phyloP scores from a whole-genome alignment of 2,329 filamentous ascomycete genomes.

The Fusarium sp. region DNA sequence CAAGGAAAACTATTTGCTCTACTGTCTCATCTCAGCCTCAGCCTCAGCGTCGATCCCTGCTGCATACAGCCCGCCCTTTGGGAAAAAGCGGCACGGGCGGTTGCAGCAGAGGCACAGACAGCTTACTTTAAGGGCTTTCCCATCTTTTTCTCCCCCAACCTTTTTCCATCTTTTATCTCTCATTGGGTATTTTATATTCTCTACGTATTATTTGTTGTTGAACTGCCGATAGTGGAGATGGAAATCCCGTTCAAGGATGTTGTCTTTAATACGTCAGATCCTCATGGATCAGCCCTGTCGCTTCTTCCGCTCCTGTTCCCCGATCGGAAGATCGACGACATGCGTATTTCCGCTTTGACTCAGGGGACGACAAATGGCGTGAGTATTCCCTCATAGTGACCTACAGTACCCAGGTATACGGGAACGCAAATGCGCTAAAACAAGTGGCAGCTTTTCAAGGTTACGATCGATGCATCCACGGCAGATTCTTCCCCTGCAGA shows the following conservation, averaged over 20 bases:
- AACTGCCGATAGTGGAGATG: conserved; percentile 4
- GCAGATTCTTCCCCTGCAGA: not conserved
- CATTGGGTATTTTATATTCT: not conserved
- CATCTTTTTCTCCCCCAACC: not conserved
- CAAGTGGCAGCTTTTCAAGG: conserved; percentile 28
- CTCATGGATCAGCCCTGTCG: conserved; percentile 11
- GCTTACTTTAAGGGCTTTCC: not conserved
- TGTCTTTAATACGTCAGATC: conserved; percentile 21
- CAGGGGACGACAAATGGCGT: conserved; percentile 37
- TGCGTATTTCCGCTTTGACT: conserved; percentile 16
- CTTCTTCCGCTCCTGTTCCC: conserved; percentile 24
- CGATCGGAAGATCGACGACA: not conserved
- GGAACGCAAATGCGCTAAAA: not conserved
- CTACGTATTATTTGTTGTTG: not conserved
- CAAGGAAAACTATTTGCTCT: not conserved
- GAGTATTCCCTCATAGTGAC: not conserved
- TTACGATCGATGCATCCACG: not conserved
- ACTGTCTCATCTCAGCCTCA: conserved; percentile 8
- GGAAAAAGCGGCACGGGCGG: not conserved
- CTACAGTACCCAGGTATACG: not conserved
- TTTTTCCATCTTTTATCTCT: no score
- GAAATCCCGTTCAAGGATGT: conserved; percentile 23
- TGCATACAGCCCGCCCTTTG: not conserved
- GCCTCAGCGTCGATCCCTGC: not conserved
- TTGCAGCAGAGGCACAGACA: not conserved